Base-by-base conservation (phyloP, 140 eudicot species). In the Stevia rebaudiana region DNA sequence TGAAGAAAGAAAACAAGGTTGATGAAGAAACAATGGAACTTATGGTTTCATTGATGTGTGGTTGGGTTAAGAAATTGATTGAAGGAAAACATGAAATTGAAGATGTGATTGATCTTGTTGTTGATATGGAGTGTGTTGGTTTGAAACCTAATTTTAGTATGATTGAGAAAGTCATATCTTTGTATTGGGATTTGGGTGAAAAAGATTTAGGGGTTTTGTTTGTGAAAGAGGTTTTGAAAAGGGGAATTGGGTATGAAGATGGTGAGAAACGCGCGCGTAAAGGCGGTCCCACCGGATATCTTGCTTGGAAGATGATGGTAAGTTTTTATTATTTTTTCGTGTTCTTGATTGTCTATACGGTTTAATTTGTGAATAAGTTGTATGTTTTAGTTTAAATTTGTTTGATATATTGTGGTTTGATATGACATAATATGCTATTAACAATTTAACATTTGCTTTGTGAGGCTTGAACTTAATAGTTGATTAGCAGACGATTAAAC, bases 241-340 rank as follows among this genome's bases (percentile, higher is more conserved):
- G 94, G 61, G 92, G 87, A 62, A 62, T 92, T 23, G 73, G 81
- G 11, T 65, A 63, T 49, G 63, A 62, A 43, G 87, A 83, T 54
- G 81, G 68, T 51, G 85, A 74, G 3, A 58, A 52, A 5, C 81
- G 55, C 3, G 80, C 76, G 44, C 77, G 78, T 21, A 85, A 81
- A 35, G 96, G 92, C 1, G 95, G 98, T 13, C 92, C 96, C 0
- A 82, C 84, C 33, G 96, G 98, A n/a, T 92, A 92, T 78, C 95
- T 92, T 57, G 95, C 96, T 30, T 92, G 96, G 95, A 92, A 92
- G 80, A 85, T 87, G 95, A 92, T 92, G 95, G 96, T 87, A 79
- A 62, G 79, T 74, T 50, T 15, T 13, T 8, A 5, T 3, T 64
- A 1, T 28, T 28, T 28, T 4, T 76, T 8, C 0, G 13, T 11